Evolutionary conservation across 176 grass and related monocot species (phyloP).

Genomic region (Otatea glauca): DNA sequence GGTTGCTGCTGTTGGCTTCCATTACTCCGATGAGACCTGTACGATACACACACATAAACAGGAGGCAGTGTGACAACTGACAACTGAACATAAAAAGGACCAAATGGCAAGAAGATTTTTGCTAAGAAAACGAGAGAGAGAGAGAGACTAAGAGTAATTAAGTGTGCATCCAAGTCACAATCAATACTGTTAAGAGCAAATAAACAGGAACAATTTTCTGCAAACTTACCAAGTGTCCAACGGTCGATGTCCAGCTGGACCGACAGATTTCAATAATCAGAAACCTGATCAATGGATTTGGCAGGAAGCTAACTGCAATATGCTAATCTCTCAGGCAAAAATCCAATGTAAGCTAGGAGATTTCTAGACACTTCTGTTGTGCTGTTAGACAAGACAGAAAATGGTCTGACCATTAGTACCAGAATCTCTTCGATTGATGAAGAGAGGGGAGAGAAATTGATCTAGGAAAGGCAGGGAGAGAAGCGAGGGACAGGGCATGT

Average conservation of each 20-base stretch:
- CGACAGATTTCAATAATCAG: background rate
- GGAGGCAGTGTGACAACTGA: background rate
- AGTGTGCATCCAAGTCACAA: too few species aligned
- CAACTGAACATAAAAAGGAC: background rate
- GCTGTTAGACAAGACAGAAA: background rate
- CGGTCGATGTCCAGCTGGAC: background rate
- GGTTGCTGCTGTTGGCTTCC: background rate
- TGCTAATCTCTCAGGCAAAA: background rate
- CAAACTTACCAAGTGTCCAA: background rate
- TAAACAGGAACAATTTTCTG: background rate
- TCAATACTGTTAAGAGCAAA: background rate
- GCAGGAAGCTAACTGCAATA: background rate
- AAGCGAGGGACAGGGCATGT: slow-evolving; percentile 25
- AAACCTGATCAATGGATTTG: background rate
- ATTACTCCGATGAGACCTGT: slow-evolving; percentile 26
- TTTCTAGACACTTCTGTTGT: background rate
- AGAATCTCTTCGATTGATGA: background rate
- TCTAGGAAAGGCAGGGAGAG: background rate
- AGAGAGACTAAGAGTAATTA: background rate
- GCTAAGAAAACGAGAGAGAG: background rate
- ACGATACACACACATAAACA: background rate
- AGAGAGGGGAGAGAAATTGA: background rate
- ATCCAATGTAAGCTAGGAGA: background rate
- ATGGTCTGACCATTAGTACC: background rate
- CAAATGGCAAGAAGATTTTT: background rate